phyloP scores from a whole-genome alignment of 345 rosid genomes.

The Excoecaria agallocha region DNA sequence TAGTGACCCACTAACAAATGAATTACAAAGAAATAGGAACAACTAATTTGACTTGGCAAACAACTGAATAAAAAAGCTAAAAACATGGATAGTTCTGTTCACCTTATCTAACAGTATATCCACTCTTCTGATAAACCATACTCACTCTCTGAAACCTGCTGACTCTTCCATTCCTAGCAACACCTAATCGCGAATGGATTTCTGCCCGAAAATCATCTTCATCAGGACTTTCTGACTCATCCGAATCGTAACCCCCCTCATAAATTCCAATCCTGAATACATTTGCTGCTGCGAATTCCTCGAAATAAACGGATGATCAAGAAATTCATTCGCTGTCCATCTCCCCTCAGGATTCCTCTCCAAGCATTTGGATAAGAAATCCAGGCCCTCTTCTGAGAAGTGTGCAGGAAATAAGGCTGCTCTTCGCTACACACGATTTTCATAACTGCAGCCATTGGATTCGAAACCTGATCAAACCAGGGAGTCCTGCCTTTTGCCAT shows the following conservation, averaged over 20 bases:
- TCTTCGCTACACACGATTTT: slow-evolving; percentile 33
- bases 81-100: too few species aligned
- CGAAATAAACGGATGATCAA: slow-evolving; percentile 33
- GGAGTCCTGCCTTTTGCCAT: slow-evolving; percentile 44
- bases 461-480: slow-evolving; percentile 22
- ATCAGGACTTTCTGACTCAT: slow-evolving; percentile 2
- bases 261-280: slow-evolving; percentile 15
- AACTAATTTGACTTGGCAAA: too few species aligned
- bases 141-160: neutral
- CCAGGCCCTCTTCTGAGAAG: slow-evolving; percentile 27
- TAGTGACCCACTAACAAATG: too few species aligned
- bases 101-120: slow-evolving; percentile 36
- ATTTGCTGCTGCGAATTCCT: neutral
- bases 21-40: too few species aligned
- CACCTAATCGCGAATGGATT: slow-evolving; percentile 21
- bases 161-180: neutral
- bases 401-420: slow-evolving; percentile 29
- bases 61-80: too few species aligned
- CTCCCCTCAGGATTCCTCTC: slow-evolving; percentile 27
- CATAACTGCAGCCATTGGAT: slow-evolving; percentile 26
- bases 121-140: slow-evolving; percentile 22
- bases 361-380: slow-evolving; percentile 37
- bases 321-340: slow-evolving; percentile 35
- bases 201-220: neutral
- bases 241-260: slow-evolving; percentile 10